A percentile compares a stretch with the other conserved stretches of the same genome.
These are phyloP conservation scores for Clarireedia sp. DNA, from an alignment of 2,329 filamentous ascomycete genomes.

Conservation along the genomic window DNA sequence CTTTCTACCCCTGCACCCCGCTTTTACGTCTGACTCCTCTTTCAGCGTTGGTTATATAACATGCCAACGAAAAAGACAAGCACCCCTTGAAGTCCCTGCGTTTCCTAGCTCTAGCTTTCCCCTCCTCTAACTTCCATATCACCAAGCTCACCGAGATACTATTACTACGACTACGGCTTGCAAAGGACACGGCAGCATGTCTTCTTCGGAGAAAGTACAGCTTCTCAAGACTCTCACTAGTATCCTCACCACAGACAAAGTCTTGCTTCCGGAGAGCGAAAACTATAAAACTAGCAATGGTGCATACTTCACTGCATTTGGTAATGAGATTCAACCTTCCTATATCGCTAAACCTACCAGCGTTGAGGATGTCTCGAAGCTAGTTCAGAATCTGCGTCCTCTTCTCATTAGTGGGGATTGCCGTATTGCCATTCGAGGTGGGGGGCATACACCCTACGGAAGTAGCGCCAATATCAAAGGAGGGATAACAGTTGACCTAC, in stretches of 20 bases:
- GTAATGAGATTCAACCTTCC: background rate
- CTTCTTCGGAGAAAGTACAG: background rate
- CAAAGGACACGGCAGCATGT: background rate
- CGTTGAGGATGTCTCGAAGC: no score
- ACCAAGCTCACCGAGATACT: background rate
- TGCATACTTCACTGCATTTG: background rate
- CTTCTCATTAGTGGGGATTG: no score
- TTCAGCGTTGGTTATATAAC: no score
- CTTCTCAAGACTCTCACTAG: background rate
- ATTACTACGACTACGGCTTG: background rate
- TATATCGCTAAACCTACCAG: background rate
- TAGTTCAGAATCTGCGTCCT: no score
- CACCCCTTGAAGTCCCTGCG: no score
- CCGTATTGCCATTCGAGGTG: no score
- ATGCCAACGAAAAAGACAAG: no score
- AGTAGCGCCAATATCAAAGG: no score
- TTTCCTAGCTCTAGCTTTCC: background rate
- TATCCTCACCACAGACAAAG: background rate
- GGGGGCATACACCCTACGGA: no score
- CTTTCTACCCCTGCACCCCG: no score
- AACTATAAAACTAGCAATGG: background rate
- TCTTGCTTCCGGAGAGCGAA: background rate
- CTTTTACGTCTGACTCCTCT: no score
- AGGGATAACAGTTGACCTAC: no score
- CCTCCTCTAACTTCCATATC: background rate